Percentiles rank a stretch among this genome's conserved stretches.
Evolutionary conservation across 106 monocot species (phyloP).

Genomic region (Dendrobium huoshanense): DNA sequence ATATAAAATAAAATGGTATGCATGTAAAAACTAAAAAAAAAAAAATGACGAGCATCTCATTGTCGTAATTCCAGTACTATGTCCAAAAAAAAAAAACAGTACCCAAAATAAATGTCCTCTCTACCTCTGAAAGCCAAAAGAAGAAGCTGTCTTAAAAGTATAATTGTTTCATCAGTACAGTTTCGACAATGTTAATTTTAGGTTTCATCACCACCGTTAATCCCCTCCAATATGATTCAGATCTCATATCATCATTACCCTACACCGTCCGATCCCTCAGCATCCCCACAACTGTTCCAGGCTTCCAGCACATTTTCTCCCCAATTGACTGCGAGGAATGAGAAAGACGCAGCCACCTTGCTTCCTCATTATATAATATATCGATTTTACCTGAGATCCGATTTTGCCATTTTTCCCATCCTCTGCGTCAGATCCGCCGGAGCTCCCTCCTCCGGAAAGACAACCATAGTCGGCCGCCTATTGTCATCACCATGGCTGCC

Average conservation of each 20-base stretch:
- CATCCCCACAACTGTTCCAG: not conserved
- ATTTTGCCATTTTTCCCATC: not conserved
- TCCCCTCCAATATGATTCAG: not conserved
- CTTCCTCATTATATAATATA: not conserved
- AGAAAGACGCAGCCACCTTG: not conserved
- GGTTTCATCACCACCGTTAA: not conserved
- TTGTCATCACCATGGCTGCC: constrained; percentile 67
- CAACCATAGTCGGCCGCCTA: not conserved
- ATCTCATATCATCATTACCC: not conserved
- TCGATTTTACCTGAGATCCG: not conserved
- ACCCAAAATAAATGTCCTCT: no score
- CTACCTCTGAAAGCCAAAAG: no score
- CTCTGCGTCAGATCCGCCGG: not conserved
- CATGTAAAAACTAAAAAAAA: no score
- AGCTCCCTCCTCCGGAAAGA: not conserved
- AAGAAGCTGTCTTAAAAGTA: no score
- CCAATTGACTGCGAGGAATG: constrained; percentile 3
- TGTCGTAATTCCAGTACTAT: no score
- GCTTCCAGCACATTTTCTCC: not conserved
- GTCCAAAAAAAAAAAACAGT: no score
- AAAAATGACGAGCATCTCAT: no score
- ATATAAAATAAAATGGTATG: no score
- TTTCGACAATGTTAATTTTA: not conserved
- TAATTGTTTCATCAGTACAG: no score
- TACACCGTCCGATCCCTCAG: not conserved